phyloP scores from a whole-genome alignment of 1,139 yeast genomes.

The Diutina rugosa region DNA sequence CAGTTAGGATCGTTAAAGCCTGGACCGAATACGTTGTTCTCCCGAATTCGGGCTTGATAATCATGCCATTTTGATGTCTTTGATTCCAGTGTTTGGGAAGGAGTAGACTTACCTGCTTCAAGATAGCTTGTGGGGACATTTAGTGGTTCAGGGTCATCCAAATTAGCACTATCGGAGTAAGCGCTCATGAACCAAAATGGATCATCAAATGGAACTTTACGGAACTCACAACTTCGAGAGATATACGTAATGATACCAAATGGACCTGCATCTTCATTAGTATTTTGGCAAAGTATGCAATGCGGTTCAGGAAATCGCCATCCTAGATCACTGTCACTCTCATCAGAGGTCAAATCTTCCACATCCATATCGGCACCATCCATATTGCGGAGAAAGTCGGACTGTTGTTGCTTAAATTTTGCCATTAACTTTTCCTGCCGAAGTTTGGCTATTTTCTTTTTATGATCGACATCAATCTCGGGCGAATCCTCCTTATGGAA shows the following conservation, averaged over 20 bases:
- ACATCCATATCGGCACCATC: constrained; percentile 24
- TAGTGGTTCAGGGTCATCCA: constrained; percentile 26
- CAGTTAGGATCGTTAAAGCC: constrained; percentile 41
- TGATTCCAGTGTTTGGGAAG: not conserved
- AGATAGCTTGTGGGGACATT: constrained; percentile 9
- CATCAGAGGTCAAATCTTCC: constrained; percentile 12
- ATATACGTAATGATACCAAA: constrained; percentile 64
- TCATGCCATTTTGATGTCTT: constrained; percentile 16
- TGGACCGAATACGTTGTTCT: constrained; percentile 47
- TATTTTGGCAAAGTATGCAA: constrained; percentile 85
- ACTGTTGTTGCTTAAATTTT: constrained; percentile 68
- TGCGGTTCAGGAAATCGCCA: constrained; percentile 74
- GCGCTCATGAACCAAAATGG: constrained; percentile 57
- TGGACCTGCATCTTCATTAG: constrained; percentile 52
- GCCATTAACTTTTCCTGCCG: constrained; percentile 66
- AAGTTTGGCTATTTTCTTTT: constrained; percentile 57
- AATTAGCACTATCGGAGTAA: constrained; percentile 41
- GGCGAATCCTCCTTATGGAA: constrained; percentile 3
- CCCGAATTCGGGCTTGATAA: constrained; percentile 23
- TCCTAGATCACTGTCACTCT: constrained; percentile 15
- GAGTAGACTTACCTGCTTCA: not conserved
- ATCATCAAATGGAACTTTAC: constrained; percentile 52
- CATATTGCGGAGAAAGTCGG: constrained; percentile 43
- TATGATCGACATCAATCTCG: constrained; percentile 40
- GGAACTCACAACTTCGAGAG: constrained; percentile 44